These are phyloP conservation scores for Plenodomus lindquistii DNA, from an alignment of 2,329 filamentous ascomycete species.

Conservation along the genomic window DNA sequence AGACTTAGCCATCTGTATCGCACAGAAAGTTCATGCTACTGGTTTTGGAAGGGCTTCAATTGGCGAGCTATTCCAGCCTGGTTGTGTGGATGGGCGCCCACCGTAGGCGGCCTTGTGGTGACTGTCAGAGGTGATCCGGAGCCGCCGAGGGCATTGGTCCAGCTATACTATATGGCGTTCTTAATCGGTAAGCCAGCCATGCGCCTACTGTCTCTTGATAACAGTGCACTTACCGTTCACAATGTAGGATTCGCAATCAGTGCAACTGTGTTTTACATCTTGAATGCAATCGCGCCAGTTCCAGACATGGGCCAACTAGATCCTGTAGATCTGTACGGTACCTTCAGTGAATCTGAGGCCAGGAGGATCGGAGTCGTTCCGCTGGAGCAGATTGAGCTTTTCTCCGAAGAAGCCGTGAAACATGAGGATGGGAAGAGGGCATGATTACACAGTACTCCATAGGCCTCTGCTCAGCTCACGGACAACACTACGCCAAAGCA, in stretches of 20 bases:
- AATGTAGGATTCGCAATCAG: conserved; percentile 47
- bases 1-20: conserved; percentile 45
- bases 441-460: background rate
- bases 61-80: conserved; percentile 50
- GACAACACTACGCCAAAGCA: background rate
- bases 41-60: conserved; percentile 51
- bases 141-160: conserved; percentile 45
- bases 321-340: conserved; percentile 50
- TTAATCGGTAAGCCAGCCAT: conserved; percentile 43
- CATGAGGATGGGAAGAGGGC: conserved; percentile 6
- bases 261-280: conserved; percentile 31
- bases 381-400: conserved; percentile 12
- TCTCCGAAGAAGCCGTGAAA: background rate
- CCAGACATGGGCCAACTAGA: conserved; percentile 50
- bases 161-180: conserved; percentile 55
- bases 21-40: conserved; percentile 45
- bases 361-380: conserved; percentile 46
- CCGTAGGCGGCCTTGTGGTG: conserved; percentile 48
- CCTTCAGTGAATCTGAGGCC: conserved; percentile 51
- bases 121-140: conserved; percentile 38
- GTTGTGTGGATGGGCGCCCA: conserved; percentile 51
- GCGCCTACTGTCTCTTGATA: background rate
- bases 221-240: conserved; percentile 1
- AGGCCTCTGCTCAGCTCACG: background rate
- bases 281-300: conserved; percentile 49